Conservation (phyloP, 2,329 filamentous ascomycete species). For the Drechslerella stenobrocha region DNA sequence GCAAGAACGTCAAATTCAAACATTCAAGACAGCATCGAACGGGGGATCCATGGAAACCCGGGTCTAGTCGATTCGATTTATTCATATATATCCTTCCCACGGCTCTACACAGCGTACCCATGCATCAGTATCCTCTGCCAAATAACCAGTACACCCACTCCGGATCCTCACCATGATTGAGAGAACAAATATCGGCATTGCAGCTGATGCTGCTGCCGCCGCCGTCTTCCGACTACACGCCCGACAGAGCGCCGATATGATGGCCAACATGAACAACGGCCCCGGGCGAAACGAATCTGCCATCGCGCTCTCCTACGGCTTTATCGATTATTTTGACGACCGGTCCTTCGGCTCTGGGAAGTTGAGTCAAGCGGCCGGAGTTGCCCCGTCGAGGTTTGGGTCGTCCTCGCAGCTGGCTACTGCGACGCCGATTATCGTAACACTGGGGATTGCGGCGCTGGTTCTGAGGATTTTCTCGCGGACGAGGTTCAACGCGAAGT, state of each 20-base stretch:
- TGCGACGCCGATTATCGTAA: slow-evolving; percentile 52
- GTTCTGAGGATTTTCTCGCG: slow-evolving; percentile 54
- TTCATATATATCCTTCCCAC: slow-evolving; percentile 22
- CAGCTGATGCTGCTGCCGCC: slow-evolving; percentile 19
- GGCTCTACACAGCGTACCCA: slow-evolving; percentile 8
- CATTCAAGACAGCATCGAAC: slow-evolving; percentile 16
- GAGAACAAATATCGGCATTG: slow-evolving; percentile 26
- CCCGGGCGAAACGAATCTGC: slow-evolving; percentile 21
- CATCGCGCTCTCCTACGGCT: slow-evolving; percentile 41
- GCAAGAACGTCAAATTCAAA: slow-evolving; percentile 3
- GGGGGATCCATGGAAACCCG: not conserved
- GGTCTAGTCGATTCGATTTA: slow-evolving; percentile 3
- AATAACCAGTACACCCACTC: slow-evolving; percentile 25
- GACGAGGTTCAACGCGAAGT: slow-evolving; percentile 51
- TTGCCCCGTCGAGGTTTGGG: slow-evolving; percentile 47
- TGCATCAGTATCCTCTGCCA: slow-evolving; percentile 17
- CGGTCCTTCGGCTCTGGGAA: slow-evolving; percentile 28
- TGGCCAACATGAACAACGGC: not conserved
- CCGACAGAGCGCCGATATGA: not conserved
- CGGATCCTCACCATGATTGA: slow-evolving; percentile 23
- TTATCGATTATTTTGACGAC: slow-evolving; percentile 47
- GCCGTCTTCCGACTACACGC: not conserved
- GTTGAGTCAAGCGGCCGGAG: slow-evolving; percentile 21
- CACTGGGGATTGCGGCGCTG: slow-evolving; percentile 52
- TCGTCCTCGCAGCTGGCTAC: slow-evolving; percentile 49